Base-by-base conservation (phyloP, 306 rosid genomes). In the Pyrus bretschneideri region DNA sequence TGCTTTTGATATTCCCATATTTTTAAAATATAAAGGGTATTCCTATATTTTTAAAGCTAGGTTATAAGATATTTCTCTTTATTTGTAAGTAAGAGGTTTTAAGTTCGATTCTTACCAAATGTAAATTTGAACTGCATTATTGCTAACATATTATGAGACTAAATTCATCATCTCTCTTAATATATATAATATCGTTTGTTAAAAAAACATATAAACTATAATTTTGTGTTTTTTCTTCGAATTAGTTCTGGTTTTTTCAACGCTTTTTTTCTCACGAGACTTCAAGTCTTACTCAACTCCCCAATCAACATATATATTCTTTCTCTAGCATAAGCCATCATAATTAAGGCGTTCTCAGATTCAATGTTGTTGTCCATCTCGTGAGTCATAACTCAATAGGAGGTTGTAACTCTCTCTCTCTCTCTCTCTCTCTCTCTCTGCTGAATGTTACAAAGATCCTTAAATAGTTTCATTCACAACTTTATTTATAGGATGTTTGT, bases 21-120 rank as follows among this genome's bases (percentile, higher is more conserved):
- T 6, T 22, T 65, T 49, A 42, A 42, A 42, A 42, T 8, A 42
- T 12, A 42, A 42, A 7, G 42, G 10, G 42, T 38, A 38, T 38
- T 7, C 8, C 42, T 38, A 38, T 38, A 9, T 9, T 38, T 38
- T 38, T 38, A 38, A 38, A 1, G 8, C 2, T 38, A 38, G 0
- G 42, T 7, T 7, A 2, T 2, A 38, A 0, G 2, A 1, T 38
- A 38, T 38, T 38, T 38, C 0, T 7, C 2, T 1, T 38, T 7
- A 38, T 0, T 7, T 38, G 2, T 0, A 38, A 38, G 9, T 38
- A 2, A 38, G 0, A 38, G 0, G 42, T 38, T 38, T 38, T 38
- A 38, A 0, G 9, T 38, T 38, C 0, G 9, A 38, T 38, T 38
- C 0, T 1, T 0, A 0, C 2, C 0, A 38, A 38, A 7, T 2